Evolutionary conservation across 345 rosid species (phyloP).

Genomic region (Melaleuca alternifolia): DNA sequence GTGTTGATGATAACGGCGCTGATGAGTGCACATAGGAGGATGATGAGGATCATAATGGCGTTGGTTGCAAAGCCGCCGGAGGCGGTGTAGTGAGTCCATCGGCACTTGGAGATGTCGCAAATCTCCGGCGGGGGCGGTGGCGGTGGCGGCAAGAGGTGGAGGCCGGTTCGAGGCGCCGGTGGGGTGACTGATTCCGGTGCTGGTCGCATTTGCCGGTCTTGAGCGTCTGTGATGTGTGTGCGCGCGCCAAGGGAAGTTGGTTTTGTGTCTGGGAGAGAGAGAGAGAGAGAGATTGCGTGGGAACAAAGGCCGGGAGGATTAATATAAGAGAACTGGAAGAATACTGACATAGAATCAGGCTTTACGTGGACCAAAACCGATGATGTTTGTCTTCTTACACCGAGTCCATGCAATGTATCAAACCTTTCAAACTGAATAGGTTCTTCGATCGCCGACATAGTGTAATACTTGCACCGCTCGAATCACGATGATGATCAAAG

Average conservation of each 20-base stretch:
- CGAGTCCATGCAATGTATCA: background rate
- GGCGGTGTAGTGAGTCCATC: constrained; percentile 27
- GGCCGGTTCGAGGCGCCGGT: background rate
- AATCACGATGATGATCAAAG: background rate
- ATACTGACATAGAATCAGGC: background rate
- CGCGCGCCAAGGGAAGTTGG: background rate
- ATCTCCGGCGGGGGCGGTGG: constrained; percentile 6
- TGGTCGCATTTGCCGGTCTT: background rate
- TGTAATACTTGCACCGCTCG: background rate
- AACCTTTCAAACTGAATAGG: background rate
- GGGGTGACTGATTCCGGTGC: background rate
- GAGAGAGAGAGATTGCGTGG: background rate
- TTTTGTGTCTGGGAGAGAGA: background rate
- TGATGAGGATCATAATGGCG: constrained; percentile 30
- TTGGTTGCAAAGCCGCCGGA: constrained; percentile 38
- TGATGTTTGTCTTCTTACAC: background rate
- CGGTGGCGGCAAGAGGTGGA: constrained; percentile 8
- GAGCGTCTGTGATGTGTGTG: background rate
- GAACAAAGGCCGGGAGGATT: background rate
- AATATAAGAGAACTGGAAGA: background rate
- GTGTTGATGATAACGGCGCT: constrained; percentile 49
- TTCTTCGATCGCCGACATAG: background rate
- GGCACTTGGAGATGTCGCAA: constrained; percentile 16
- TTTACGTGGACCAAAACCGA: background rate
- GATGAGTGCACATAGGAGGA: constrained; percentile 49